A percentile compares a stretch with the other conserved stretches of the same genome.
Conservation (phyloP, 768 basidiomycete species). For the Phallus indusiatus region DNA sequence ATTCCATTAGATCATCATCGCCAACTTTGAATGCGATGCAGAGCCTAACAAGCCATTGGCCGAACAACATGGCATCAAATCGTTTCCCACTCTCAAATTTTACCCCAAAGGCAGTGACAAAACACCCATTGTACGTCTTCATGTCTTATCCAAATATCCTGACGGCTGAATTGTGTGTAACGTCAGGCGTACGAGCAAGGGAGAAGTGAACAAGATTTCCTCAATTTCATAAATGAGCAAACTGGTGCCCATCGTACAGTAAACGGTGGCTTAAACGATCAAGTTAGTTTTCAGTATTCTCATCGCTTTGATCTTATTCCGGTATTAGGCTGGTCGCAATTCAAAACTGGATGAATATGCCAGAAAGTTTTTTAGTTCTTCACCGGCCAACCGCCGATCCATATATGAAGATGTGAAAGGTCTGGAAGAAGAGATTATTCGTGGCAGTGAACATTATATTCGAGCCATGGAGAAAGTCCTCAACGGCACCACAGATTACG, state of each 20-base stretch:
- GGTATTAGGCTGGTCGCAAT: slow-evolving; percentile 67
- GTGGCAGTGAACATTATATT: slow-evolving; percentile 58
- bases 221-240: slow-evolving; percentile 72
- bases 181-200: slow-evolving; percentile 57
- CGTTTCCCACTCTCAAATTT: slow-evolving; percentile 94
- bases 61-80: slow-evolving; percentile 56
- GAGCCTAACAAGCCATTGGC: slow-evolving; percentile 66
- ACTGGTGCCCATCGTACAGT: slow-evolving; percentile 80
- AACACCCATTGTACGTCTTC: not conserved
- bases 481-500: slow-evolving; percentile 59
- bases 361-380: slow-evolving; percentile 58
- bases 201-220: slow-evolving; percentile 67
- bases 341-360: slow-evolving; percentile 72
- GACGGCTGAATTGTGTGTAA: not conserved
- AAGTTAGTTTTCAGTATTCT: slow-evolving; percentile 29
- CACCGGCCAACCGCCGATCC: slow-evolving; percentile 43
- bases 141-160: not conserved
- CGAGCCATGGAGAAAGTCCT: slow-evolving; percentile 85
- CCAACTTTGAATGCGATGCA: slow-evolving; percentile 86
- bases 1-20: slow-evolving; percentile 64
- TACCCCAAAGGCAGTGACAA: slow-evolving; percentile 50
- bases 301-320: not conserved
- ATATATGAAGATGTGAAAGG: slow-evolving; percentile 53
- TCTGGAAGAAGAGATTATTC: slow-evolving; percentile 35
- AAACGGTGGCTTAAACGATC: slow-evolving; percentile 70